Base-by-base conservation (phyloP, 768 basidiomycete genomes). In the Nidularia sp. region DNA sequence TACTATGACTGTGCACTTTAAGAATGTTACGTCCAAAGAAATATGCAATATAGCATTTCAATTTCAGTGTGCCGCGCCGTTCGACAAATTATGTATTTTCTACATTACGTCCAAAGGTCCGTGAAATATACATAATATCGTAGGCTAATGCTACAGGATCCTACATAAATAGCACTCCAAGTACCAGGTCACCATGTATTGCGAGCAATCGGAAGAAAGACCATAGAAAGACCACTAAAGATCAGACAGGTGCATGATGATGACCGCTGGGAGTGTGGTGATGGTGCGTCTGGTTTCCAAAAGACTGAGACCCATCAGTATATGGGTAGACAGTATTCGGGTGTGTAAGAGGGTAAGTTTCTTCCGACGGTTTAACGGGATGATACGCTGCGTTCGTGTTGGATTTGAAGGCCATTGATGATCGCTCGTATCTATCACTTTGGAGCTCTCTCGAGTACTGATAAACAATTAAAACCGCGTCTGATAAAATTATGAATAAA, bases 381-480 rank as follows among this genome's bases (percentile, higher is more conserved):
- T 61, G 60, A 52, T 67, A 70, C 6, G 54, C 55, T 13, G 63
- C 55, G 18, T 53, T 25, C 25, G 25, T 25, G 25, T 25, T 25
- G 25, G 55, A 8, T 56, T 49, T 8, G 57, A 45, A 45, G 15
- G 56, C 48, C 34, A 55, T 55, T 6, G 61, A 57, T 62, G 61
- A 41, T 55, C 52, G 53, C 60, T 60, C 44, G 62, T 61, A 15
- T 53, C 47, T 49, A 62, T 60, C 55, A 72, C 64, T 50, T 59
- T 54, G 6, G 55, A 76, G 62, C 45, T 67, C 64, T 44, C 61
- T 66, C 6, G 65, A 66, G 47, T 74, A 76, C 44, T 67, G 58
- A 29, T 64, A 55, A 9, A 72, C 68, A 34, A 74, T 58, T 48
- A 73, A 73, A 46, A 69, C 67, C 10, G 70, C 70, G 57, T 76